Conservation (phyloP, 352 stramenopile genomes). For the Phytopythium montanum region DNA sequence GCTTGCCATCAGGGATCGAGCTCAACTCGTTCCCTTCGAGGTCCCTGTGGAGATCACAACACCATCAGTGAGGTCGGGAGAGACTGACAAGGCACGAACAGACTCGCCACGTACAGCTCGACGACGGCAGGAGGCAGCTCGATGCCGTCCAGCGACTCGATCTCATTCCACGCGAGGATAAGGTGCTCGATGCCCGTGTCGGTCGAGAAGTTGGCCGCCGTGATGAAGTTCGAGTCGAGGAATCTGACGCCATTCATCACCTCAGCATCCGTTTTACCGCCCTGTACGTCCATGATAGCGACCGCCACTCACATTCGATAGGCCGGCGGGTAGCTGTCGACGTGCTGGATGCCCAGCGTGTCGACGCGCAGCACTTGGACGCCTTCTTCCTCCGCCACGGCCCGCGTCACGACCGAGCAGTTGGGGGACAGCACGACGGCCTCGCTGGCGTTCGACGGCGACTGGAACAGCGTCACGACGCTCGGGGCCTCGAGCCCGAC, state of each 20-base stretch:
- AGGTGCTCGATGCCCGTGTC: conserved; percentile 4
- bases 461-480: conserved; percentile 19
- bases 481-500: neutral
- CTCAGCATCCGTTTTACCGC: neutral
- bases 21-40: neutral
- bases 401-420: conserved; percentile 7
- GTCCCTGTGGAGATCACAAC: neutral
- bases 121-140: neutral
- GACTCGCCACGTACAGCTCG: neutral
- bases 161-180: conserved; percentile 5
- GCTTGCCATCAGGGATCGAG: neutral
- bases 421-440: conserved; percentile 20
- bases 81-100: neutral
- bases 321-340: conserved; percentile 10
- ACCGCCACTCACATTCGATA: neutral
- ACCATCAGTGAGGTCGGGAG: neutral
- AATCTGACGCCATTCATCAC: neutral
- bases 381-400: conserved; percentile 6
- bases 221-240: conserved; percentile 2
- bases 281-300: neutral
- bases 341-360: conserved; percentile 8
- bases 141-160: conserved; percentile 4
- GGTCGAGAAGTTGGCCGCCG: conserved; percentile 4
- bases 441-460: conserved; percentile 11
- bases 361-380: conserved; percentile 6